Conservation (phyloP, 129 eudicot genomes). For the Flaveria ramosissima region DNA sequence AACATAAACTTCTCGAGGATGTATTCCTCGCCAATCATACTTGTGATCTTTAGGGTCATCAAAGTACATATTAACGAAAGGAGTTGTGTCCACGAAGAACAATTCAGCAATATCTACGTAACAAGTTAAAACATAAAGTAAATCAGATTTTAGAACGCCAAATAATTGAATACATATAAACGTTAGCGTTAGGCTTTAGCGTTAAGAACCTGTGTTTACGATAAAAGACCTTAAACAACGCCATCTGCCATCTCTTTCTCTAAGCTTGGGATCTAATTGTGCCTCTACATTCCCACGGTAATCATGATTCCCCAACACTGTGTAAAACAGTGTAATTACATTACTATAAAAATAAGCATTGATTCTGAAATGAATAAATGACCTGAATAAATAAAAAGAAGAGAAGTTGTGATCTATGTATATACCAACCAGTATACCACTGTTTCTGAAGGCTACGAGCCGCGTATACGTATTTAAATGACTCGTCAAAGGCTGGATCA, state of each 20-base stretch:
- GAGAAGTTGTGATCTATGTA: conserved; percentile 4
- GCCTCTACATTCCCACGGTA: conserved; percentile 66
- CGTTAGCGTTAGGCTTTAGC: no score
- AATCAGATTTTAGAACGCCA: neutral
- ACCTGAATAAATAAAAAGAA: neutral
- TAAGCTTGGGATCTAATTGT: conserved; percentile 52
- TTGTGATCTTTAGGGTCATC: conserved; percentile 48
- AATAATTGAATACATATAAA: neutral
- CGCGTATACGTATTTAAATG: conserved; percentile 54
- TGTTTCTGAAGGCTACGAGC: conserved; percentile 74
- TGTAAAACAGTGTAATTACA: neutral
- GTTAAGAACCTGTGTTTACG: conserved; percentile 45
- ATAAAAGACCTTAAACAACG: conserved; percentile 57
- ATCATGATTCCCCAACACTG: conserved; percentile 77
- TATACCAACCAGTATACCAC: conserved; percentile 63
- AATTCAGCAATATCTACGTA: conserved; percentile 55
- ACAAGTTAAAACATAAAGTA: neutral
- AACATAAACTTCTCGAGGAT: conserved; percentile 53
- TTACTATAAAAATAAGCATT: neutral
- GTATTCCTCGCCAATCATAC: conserved; percentile 65
- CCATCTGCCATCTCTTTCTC: conserved; percentile 63
- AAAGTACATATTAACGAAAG: conserved; percentile 55
- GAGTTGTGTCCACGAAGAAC: conserved; percentile 73
- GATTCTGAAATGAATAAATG: neutral
- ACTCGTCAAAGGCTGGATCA: conserved; percentile 61